Base-by-base conservation (phyloP, 352 stramenopile species). In the Phytophthora crassamura region DNA sequence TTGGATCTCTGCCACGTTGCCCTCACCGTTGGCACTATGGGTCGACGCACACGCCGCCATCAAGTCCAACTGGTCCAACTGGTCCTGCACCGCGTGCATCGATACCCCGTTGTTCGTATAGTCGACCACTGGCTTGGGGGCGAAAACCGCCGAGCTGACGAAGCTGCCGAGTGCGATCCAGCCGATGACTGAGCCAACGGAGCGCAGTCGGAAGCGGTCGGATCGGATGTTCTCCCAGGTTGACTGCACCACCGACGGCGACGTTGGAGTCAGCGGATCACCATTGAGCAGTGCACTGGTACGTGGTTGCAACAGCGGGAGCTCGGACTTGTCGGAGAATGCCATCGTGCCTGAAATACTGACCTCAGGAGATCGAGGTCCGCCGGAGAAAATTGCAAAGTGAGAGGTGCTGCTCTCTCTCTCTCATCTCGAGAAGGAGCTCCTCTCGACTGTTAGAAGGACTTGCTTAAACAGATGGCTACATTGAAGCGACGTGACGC, bases 81-180 rank as follows among this genome's bases (percentile, higher is more conserved):
- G 22, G 22, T 25, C 22, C 22, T 78, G 74, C 45, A 89, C 68
- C 0, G 81, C 78, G 61, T 90, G 78, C 54, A 70, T 80, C 36
- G 77, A 64, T 7, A 78, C 30, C 25, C 78, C 70, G 12, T 59
- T 59, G 39, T 82, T 58, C 15, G 83, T 82, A 50, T 72, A 80
- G 60, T 88, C 75, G 18, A 70, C 57, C 15, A 74, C 39, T 3
- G 60, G 36, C 16, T 63, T 70, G 32, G 64, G 60, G 43, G 42
- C 33, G 4, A 64, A n/a, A 30, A 71, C 5, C 8, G 75, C 46
- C n/a, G 76, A 67, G 60, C 67, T 89, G 45, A 84, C 56, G 33
- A 78, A 66, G 60, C 75, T 69, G 16, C 83, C 83, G 46, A 88
- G 38, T 3, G 78, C 77, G 41, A 90, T 66, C 74, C 74, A 90